Evolutionary conservation across 495 filamentous ascomycete genomes (phyloP).

Genomic region (Lineolata rhizophorae): DNA sequence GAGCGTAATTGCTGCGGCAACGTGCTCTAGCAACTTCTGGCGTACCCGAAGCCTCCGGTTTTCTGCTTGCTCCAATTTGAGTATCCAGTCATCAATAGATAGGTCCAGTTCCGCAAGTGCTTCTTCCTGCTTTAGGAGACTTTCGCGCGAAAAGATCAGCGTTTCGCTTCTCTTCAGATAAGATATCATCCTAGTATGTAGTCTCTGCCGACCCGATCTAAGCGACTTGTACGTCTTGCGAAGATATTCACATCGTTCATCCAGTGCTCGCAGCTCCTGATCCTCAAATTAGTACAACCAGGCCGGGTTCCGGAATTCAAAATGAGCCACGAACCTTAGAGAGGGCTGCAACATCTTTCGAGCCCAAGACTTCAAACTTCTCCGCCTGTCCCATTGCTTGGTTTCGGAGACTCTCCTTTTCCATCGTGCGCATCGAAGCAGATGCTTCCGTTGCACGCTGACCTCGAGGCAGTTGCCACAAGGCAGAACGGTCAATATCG

Average conservation of each 20-base stretch:
- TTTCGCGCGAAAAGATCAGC: slow-evolving; percentile 42
- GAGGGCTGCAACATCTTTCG: slow-evolving; percentile 41
- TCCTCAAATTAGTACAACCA: slow-evolving; percentile 2
- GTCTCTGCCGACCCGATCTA: slow-evolving; percentile 38
- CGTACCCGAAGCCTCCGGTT: slow-evolving; percentile 43
- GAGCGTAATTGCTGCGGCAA: slow-evolving; percentile 10
- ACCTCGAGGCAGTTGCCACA: slow-evolving; percentile 30
- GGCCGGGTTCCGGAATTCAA: neutral
- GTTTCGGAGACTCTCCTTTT: slow-evolving; percentile 31
- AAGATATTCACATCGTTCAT: slow-evolving; percentile 50
- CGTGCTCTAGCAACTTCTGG: slow-evolving; percentile 57
- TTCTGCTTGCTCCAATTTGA: slow-evolving; percentile 53
- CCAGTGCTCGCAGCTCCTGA: slow-evolving; percentile 46
- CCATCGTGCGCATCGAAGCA: slow-evolving; percentile 23
- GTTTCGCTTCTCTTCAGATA: slow-evolving; percentile 41
- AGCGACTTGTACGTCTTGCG: slow-evolving; percentile 46
- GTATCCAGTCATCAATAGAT: slow-evolving; percentile 57
- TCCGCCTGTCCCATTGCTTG: slow-evolving; percentile 42
- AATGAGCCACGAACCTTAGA: slow-evolving; percentile 26
- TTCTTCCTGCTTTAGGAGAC: slow-evolving; percentile 52
- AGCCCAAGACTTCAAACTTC: slow-evolving; percentile 43
- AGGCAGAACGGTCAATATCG: too few species aligned
- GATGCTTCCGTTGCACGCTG: slow-evolving; percentile 29
- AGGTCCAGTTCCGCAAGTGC: slow-evolving; percentile 45
- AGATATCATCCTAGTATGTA: slow-evolving; percentile 45